phyloP scores from a whole-genome alignment of 306 rosid species.

The Mimosa bimucronata region DNA sequence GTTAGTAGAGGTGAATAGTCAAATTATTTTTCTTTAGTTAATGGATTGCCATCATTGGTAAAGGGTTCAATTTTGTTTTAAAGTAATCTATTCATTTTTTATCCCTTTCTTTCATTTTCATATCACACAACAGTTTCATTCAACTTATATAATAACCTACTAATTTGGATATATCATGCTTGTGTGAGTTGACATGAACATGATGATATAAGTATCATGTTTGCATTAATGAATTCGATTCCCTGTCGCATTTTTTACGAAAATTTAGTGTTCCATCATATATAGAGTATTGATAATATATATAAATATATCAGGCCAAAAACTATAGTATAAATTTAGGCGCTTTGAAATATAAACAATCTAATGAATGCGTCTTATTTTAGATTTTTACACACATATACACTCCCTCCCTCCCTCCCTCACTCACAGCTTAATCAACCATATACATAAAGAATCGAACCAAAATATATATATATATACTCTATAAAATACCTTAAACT shows the following conservation, averaged over 20 bases:
- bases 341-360: too few species aligned
- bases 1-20: not conserved
- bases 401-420: too few species aligned
- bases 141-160: not conserved
- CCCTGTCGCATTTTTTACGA: too few species aligned
- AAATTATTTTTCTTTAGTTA: constrained; percentile 3
- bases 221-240: not conserved
- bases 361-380: too few species aligned
- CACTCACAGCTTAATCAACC: too few species aligned
- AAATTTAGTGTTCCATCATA: too few species aligned
- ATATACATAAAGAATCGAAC: not conserved
- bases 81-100: not conserved
- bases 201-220: not conserved
- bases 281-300: not conserved
- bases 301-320: too few species aligned
- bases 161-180: not conserved
- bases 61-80: not conserved
- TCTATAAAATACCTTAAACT: not conserved
- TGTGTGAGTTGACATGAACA: not conserved
- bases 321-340: not conserved
- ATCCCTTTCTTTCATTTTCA: constrained; percentile 1
- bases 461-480: too few species aligned
- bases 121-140: not conserved
- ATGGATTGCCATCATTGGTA: not conserved
- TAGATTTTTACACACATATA: too few species aligned